Conservation (phyloP, 805 yeast genomes). For the Saturnispora bothae region DNA sequence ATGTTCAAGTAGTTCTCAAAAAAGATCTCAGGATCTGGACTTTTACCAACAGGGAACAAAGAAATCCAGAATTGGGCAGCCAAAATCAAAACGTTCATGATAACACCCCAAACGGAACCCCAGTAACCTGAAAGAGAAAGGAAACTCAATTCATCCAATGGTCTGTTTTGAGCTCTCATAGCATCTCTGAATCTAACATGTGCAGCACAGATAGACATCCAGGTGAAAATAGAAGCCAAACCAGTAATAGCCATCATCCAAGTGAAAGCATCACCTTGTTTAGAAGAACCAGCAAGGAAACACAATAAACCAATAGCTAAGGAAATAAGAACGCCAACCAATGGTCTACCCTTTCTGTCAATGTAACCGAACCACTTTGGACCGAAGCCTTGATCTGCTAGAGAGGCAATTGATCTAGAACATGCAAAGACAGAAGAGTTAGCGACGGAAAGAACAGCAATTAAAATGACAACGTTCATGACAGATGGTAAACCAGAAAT, state of each 20-base stretch:
- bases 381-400: slow-evolving; percentile 62
- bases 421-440: slow-evolving; percentile 68
- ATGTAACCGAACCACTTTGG: slow-evolving; percentile 56
- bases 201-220: slow-evolving; percentile 65
- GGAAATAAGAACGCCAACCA: slow-evolving; percentile 51
- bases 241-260: slow-evolving; percentile 78
- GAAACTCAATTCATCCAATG: slow-evolving; percentile 57
- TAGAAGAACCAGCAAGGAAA: slow-evolving; percentile 50
- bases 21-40: slow-evolving; percentile 45
- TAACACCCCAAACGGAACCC: slow-evolving; percentile 57
- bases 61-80: slow-evolving; percentile 80
- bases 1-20: slow-evolving; percentile 57
- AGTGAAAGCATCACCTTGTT: slow-evolving; percentile 48
- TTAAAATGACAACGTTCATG: slow-evolving; percentile 63
- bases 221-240: slow-evolving; percentile 64
- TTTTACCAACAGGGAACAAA: slow-evolving; percentile 55
- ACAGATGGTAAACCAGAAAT: slow-evolving; percentile 58
- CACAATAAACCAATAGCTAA: slow-evolving; percentile 47
- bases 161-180: slow-evolving; percentile 53
- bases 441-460: slow-evolving; percentile 68
- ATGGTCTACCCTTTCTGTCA: slow-evolving; percentile 71
- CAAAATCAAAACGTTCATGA: slow-evolving; percentile 49
- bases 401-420: slow-evolving; percentile 57
- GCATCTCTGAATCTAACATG: slow-evolving; percentile 67
- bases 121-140: slow-evolving; percentile 54